These are phyloP conservation scores for Fusarium sp. DNA, from an alignment of 2,329 filamentous ascomycete species.

Conservation along the genomic window DNA sequence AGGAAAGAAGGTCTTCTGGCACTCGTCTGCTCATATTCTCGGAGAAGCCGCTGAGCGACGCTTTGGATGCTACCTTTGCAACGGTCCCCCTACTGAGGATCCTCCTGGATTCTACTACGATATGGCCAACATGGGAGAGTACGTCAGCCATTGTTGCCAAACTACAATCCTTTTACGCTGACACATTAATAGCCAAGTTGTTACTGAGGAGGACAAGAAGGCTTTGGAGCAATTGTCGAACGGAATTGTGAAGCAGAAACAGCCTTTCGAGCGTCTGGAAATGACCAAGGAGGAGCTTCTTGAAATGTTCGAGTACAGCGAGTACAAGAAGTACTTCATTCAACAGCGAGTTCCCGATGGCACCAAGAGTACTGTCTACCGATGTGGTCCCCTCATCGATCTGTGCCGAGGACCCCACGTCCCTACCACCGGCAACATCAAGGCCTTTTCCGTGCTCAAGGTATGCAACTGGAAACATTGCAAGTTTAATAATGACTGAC, in stretches of 20 bases:
- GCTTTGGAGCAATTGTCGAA: conserved; percentile 83
- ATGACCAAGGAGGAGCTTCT: conserved; percentile 91
- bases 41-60: conserved; percentile 92
- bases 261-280: conserved; percentile 89
- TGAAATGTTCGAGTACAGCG: conserved; percentile 97
- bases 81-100: conserved; percentile 90
- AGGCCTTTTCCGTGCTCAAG: conserved; percentile 94
- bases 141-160: conserved; percentile 6
- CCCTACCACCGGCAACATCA: conserved; percentile 89
- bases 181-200: conserved; percentile 69
- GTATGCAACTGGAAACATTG: conserved; percentile 40
- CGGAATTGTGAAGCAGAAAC: conserved; percentile 95
- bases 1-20: conserved; percentile 95
- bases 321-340: conserved; percentile 99
- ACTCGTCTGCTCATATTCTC: conserved; percentile 94
- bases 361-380: conserved; percentile 92
- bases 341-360: conserved; percentile 76
- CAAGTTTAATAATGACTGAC: conserved; percentile 23
- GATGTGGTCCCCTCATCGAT: conserved; percentile 93
- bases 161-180: conserved; percentile 10
- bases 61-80: conserved; percentile 92
- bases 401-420: conserved; percentile 95
- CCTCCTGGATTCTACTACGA: conserved; percentile 91
- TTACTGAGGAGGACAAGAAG: conserved; percentile 85
- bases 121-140: conserved; percentile 74